A percentile compares a stretch with the other conserved stretches of the same genome.
Evolutionary conservation across 2,329 filamentous ascomycete species (phyloP).

Genomic region (Aspergillus sp.): DNA sequence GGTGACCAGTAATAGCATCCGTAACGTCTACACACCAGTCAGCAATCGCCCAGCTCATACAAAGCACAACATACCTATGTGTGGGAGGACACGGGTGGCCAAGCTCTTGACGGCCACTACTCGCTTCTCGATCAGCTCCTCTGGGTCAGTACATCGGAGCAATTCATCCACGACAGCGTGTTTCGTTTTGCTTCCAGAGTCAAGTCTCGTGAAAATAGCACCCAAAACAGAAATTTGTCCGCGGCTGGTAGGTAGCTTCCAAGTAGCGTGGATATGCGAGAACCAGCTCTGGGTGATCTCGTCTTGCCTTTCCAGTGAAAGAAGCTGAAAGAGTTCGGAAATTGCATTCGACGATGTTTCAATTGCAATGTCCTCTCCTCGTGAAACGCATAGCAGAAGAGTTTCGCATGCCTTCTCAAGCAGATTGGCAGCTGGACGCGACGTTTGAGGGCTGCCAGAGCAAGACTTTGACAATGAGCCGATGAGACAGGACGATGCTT

Average conservation of each 20-base stretch:
- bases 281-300: constrained; percentile 40
- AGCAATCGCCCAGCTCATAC: constrained; percentile 6
- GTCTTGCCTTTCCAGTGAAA: constrained; percentile 30
- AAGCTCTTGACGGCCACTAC: constrained; percentile 41
- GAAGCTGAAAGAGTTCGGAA: constrained; percentile 38
- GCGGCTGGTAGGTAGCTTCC: constrained; percentile 38
- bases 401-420: constrained; percentile 30
- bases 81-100: constrained; percentile 34
- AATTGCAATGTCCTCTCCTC: constrained; percentile 40
- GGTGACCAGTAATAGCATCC: constrained; percentile 25
- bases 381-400: constrained; percentile 39
- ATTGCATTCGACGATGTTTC: constrained; percentile 40
- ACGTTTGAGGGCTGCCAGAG: background rate
- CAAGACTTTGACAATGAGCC: constrained; percentile 32
- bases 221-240: constrained; percentile 45
- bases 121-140: constrained; percentile 41
- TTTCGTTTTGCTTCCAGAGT: constrained; percentile 20
- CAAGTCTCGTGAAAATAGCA: constrained; percentile 35
- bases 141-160: constrained; percentile 32
- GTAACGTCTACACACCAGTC: constrained; percentile 27
- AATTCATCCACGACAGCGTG: constrained; percentile 31
- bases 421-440: constrained; percentile 19
- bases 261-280: constrained; percentile 32
- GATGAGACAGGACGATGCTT: constrained; percentile 39
- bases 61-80: constrained; percentile 29